Percentiles rank a stretch among this genome's conserved stretches.
phyloP scores from a whole-genome alignment of 2,329 filamentous ascomycete genomes.

The Fusarium udum region DNA sequence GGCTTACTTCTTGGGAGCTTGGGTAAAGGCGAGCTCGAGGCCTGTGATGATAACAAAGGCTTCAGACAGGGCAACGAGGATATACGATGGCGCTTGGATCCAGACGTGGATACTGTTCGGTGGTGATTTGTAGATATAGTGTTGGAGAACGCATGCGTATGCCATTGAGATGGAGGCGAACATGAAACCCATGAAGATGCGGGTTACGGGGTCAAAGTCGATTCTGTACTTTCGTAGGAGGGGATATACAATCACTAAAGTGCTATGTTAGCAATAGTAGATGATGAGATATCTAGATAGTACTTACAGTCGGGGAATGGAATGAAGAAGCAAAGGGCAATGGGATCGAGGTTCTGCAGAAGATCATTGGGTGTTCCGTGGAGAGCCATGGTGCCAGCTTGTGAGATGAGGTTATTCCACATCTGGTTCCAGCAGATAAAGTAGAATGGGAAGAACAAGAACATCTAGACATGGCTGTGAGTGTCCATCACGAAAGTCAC shows the following conservation, averaged over 20 bases:
- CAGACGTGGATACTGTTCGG: slow-evolving; percentile 3
- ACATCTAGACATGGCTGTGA: background rate
- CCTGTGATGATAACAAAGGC: slow-evolving; percentile 1
- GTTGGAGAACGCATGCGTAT: background rate
- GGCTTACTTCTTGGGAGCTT: background rate
- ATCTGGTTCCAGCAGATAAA: slow-evolving; percentile 12
- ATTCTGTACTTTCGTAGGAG: background rate
- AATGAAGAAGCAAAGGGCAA: slow-evolving; percentile 4
- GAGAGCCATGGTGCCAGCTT: slow-evolving; percentile 2
- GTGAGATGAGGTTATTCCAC: slow-evolving; percentile 7
- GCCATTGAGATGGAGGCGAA: slow-evolving; percentile 3
- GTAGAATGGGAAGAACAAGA: slow-evolving; percentile 7
- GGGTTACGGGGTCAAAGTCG: background rate
- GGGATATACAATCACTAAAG: background rate
- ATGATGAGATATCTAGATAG: fast-evolving
- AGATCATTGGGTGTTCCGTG: slow-evolving; percentile 1
- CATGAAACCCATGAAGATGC: slow-evolving; percentile 9
- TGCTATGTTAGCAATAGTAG: fast-evolving
- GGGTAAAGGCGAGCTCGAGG: background rate
- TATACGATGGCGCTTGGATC: background rate
- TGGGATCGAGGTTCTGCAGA: background rate
- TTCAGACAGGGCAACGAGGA: background rate
- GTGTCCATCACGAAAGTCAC: fast-evolving
- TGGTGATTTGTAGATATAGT: slow-evolving; percentile 1
- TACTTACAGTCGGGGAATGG: slow-evolving; percentile 1